phyloP scores from a whole-genome alignment of 2,329 filamentous ascomycete species.

The Talaromyces sp. region DNA sequence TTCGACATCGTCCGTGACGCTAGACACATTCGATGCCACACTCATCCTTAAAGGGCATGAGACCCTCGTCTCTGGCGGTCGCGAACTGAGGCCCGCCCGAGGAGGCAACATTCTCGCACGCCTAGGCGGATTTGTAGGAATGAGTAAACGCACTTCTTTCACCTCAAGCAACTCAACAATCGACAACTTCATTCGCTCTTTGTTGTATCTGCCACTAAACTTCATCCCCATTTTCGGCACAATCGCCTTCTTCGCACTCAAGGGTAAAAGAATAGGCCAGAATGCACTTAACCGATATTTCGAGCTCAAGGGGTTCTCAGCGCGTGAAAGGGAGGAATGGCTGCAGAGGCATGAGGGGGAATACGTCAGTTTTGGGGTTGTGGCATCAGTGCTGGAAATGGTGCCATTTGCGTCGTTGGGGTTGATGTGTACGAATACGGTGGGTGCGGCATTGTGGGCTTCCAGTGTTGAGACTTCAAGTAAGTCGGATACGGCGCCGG shows the following conservation, averaged over 20 bases:
- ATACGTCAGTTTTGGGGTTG: slow-evolving; percentile 73
- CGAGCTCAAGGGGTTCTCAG: slow-evolving; percentile 80
- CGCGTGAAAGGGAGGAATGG: slow-evolving; percentile 63
- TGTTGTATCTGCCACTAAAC: slow-evolving; percentile 87
- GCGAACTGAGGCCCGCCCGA: slow-evolving; percentile 61
- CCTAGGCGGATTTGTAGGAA: slow-evolving; percentile 52
- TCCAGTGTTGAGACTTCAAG: slow-evolving; percentile 66
- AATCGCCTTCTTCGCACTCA: slow-evolving; percentile 70
- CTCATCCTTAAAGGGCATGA: slow-evolving; percentile 54
- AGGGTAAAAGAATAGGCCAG: slow-evolving; percentile 60
- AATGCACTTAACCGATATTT: slow-evolving; percentile 68
- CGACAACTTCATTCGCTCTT: slow-evolving; percentile 63
- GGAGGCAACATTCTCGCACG: slow-evolving; percentile 50
- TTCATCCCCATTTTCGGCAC: slow-evolving; percentile 90
- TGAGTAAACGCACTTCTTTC: slow-evolving; percentile 48
- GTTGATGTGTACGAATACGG: slow-evolving; percentile 87
- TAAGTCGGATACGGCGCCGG: slow-evolving; percentile 28
- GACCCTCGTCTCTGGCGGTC: slow-evolving; percentile 67
- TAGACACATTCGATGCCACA: slow-evolving; percentile 83
- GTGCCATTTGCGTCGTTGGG: slow-evolving; percentile 77
- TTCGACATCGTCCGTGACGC: neutral
- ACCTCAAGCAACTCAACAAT: slow-evolving; percentile 47
- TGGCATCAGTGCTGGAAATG: slow-evolving; percentile 78
- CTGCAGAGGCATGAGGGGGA: slow-evolving; percentile 67
- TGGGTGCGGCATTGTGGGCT: slow-evolving; percentile 92